Base-by-base conservation (phyloP, 768 basidiomycete species). In the Tulasnella sp. region DNA sequence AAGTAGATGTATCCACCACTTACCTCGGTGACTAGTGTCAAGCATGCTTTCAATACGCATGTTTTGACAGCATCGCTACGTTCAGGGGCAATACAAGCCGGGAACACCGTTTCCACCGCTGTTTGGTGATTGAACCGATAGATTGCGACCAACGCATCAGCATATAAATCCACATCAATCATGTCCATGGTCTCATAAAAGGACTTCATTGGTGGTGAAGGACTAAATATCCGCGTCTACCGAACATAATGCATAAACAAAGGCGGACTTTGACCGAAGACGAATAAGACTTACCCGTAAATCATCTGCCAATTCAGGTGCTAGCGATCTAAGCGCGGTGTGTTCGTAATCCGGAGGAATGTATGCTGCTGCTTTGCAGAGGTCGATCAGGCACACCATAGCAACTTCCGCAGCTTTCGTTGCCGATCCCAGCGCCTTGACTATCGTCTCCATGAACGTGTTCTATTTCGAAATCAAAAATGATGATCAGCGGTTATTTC, bases 41-140 rank as follows among this genome's bases (percentile, higher is more conserved):
- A 64, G 57, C 74, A 79, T 2, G 88, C 84, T 55, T 81, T 78
- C 48, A 90, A 70, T 2, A 74, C 88, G 53, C 77, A 76, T 9
- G 81, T 75, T 68, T 90, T 90, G 57, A 86, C 76, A 1, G 81
- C 81, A 22, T 88, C 83, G 1, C 84, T 81, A 27, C 82, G 75
- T 58, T 87, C 83, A 7, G 86, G 77, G 49, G 82, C 78, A 35
- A 88, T 61, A 56, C 85, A 84, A 12, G 69, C 68, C 19, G 67
- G 59, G 60, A 90, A 84, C 5, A 88, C 59, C 0, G 70, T 69
- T 5, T 79, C 41, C 2, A 77, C 70, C 33, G 85, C 81, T 37
- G 78, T 74, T 37, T 71, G 66, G 0, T 81, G 73, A 19, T 85
- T 62, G 57, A 82, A 84, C 12, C 84, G 75, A 62, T 75, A 90